phyloP scores from a whole-genome alignment of 2,329 filamentous ascomycete species.

The Fusarium sp. region DNA sequence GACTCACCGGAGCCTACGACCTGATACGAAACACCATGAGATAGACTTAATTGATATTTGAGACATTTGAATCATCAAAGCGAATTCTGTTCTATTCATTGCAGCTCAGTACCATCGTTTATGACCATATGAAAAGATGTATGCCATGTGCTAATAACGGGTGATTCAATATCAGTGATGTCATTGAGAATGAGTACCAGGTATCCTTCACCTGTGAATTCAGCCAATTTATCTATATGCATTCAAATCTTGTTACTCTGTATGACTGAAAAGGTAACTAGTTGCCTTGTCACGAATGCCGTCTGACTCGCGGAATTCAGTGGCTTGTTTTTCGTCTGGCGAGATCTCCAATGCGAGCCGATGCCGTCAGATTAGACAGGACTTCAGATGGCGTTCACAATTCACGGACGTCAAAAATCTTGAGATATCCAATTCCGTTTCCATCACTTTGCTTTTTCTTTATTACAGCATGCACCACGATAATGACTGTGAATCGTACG shows the following conservation, averaged over 20 bases:
- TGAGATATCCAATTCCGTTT: too few relatives aligned
- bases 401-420: too few relatives aligned
- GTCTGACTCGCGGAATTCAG: not conserved
- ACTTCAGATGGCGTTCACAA: not conserved
- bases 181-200: too few relatives aligned
- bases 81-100: too few relatives aligned
- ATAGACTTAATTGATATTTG: conserved; percentile 15
- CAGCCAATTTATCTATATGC: not conserved
- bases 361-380: not conserved
- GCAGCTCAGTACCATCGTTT: too few relatives aligned
- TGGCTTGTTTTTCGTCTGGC: not conserved
- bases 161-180: too few relatives aligned
- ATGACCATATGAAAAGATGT: too few relatives aligned
- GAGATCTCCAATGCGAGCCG: not conserved
- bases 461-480: too few relatives aligned
- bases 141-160: too few relatives aligned
- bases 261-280: too few relatives aligned
- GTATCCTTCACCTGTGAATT: too few relatives aligned
- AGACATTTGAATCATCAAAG: not conserved
- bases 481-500: not conserved
- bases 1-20: conserved; percentile 7
- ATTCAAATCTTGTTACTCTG: not conserved
- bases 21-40: conserved; percentile 14
- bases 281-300: too few relatives aligned
- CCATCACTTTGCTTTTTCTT: not conserved